Evolutionary conservation across 2,329 filamentous ascomycete genomes (phyloP).

Genomic region (Calonectria fujianensis): DNA sequence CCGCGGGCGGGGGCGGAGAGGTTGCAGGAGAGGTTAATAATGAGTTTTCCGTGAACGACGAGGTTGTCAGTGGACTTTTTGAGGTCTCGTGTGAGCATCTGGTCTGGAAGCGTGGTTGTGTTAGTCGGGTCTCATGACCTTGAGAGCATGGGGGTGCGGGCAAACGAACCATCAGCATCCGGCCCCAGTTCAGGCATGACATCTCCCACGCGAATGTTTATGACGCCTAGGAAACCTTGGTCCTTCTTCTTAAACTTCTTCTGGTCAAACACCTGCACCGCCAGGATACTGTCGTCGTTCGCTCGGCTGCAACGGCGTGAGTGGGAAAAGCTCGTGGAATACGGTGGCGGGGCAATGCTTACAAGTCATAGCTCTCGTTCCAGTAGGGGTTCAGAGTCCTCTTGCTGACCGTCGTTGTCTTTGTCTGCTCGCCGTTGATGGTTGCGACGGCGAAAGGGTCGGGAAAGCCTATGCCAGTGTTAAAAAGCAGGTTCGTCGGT

Average conservation of each 20-base stretch:
- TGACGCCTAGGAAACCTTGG: slow-evolving; percentile 97
- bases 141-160: slow-evolving; percentile 27
- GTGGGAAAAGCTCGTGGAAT: slow-evolving; percentile 36
- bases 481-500: slow-evolving; percentile 52
- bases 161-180: slow-evolving; percentile 88
- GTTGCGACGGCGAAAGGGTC: slow-evolving; percentile 99
- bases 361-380: slow-evolving; percentile 99
- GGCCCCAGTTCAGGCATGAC: slow-evolving; percentile 89
- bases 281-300: slow-evolving; percentile 96
- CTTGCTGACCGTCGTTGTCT: slow-evolving; percentile 98
- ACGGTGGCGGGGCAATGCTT: slow-evolving; percentile 64
- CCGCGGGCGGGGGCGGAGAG: slow-evolving; percentile 81
- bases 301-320: slow-evolving; percentile 77
- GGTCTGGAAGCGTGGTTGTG: slow-evolving; percentile 74
- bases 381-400: slow-evolving; percentile 99
- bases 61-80: slow-evolving; percentile 99
- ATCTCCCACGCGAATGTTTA: slow-evolving; percentile 96
- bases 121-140: slow-evolving; percentile 55
- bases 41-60: slow-evolving; percentile 97
- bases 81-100: slow-evolving; percentile 97
- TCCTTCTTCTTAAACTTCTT: slow-evolving; percentile 99
- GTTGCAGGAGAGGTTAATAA: slow-evolving; percentile 96
- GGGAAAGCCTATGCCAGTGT: slow-evolving; percentile 83
- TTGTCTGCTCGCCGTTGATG: slow-evolving; percentile 97
- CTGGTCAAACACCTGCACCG: slow-evolving; percentile 99